Evolutionary conservation across 192 early-diverging fungal genomes (phyloP).

Genomic region (Mortierella claussenii): DNA sequence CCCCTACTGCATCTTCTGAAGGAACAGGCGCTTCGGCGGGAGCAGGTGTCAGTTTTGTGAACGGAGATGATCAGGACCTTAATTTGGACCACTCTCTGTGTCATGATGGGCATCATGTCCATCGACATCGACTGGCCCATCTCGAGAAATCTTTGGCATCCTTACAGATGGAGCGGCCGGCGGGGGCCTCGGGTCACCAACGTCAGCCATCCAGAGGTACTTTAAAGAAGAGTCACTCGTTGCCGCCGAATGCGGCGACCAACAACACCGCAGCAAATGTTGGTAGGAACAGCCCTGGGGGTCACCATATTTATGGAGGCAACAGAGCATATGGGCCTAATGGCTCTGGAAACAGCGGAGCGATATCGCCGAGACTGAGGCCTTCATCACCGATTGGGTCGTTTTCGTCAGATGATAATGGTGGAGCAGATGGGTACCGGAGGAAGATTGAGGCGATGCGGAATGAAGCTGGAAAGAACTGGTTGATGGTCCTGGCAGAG

Average conservation of each 20-base stretch:
- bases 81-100: slow-evolving; percentile 21
- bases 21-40: not conserved
- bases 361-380: slow-evolving; percentile 26
- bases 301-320: too few species aligned
- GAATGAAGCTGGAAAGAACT: slow-evolving; percentile 63
- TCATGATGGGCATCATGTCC: slow-evolving; percentile 35
- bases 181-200: slow-evolving; percentile 2
- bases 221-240: slow-evolving; percentile 2
- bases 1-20: not conserved
- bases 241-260: not conserved
- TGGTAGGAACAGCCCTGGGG: too few species aligned
- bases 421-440: slow-evolving; percentile 55
- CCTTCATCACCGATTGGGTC: slow-evolving; percentile 38
- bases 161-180: slow-evolving; percentile 9
- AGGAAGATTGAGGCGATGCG: slow-evolving; percentile 63
- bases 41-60: slow-evolving; percentile 29
- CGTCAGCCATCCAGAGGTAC: slow-evolving; percentile 26
- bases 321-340: too few species aligned
- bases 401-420: slow-evolving; percentile 33
- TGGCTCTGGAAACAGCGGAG: not conserved
- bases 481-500: slow-evolving; percentile 66
- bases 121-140: slow-evolving; percentile 32
- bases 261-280: not conserved
- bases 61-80: slow-evolving; percentile 9
- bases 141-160: slow-evolving; percentile 34